phyloP scores from a whole-genome alignment of 2,329 filamentous ascomycete species.

The Apiospora saccharicola region DNA sequence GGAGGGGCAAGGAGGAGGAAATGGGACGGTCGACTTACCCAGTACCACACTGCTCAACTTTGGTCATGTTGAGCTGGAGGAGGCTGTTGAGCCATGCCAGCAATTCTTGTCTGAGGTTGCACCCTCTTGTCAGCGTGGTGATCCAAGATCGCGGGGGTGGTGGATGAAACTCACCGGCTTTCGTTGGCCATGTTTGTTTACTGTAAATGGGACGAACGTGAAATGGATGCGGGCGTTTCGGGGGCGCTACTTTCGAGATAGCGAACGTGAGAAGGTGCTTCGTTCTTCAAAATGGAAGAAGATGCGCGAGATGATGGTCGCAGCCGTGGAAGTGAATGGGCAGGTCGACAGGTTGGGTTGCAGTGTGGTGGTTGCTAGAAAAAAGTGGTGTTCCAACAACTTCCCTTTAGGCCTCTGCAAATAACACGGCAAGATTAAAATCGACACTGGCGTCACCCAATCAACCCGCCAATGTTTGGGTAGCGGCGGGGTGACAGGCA shows the following conservation, averaged over 20 bases:
- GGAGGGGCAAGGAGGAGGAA: slow-evolving; percentile 27
- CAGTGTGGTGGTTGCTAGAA: slow-evolving; percentile 8
- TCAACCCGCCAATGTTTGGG: slow-evolving; percentile 13
- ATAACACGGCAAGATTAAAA: slow-evolving; percentile 8
- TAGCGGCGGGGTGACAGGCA: slow-evolving; percentile 8
- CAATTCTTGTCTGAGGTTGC: slow-evolving; percentile 81
- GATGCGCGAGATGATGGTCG: neutral
- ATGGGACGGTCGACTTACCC: slow-evolving; percentile 67
- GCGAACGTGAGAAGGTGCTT: neutral
- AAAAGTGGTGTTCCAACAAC: slow-evolving; percentile 3
- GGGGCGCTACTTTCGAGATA: neutral
- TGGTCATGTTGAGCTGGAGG: slow-evolving; percentile 96
- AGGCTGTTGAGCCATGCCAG: slow-evolving; percentile 97
- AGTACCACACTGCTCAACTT: slow-evolving; percentile 98
- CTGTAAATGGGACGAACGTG: slow-evolving; percentile 12
- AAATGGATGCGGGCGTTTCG: slow-evolving; percentile 3
- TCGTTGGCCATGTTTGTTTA: slow-evolving; percentile 32
- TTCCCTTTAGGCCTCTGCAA: slow-evolving; percentile 17
- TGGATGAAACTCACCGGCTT: slow-evolving; percentile 35
- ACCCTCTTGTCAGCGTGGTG: slow-evolving; percentile 22
- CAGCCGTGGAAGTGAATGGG: neutral
- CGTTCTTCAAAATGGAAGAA: neutral
- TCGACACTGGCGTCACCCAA: slow-evolving; percentile 14
- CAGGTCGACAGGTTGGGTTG: neutral
- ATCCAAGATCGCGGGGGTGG: slow-evolving; percentile 25